These are phyloP conservation scores for Xylaria cubensis DNA, from an alignment of 495 filamentous ascomycete species.

Conservation along the genomic window DNA sequence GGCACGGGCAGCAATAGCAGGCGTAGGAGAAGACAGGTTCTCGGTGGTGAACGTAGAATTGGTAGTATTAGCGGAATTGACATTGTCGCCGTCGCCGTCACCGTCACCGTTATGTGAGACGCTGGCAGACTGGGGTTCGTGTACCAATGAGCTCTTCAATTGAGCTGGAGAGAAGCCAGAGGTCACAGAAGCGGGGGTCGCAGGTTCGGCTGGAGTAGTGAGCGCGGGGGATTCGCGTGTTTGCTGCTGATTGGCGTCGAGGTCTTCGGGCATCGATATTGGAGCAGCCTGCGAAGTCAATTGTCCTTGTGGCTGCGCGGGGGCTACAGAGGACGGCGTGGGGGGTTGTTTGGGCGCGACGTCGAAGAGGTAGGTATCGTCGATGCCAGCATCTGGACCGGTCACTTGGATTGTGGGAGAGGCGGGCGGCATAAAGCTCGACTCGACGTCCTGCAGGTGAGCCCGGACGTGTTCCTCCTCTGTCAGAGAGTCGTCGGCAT, in stretches of 20 bases:
- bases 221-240: background rate
- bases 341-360: constrained; percentile 26
- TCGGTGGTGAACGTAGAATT: constrained; percentile 66
- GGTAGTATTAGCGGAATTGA: constrained; percentile 38
- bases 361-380: constrained; percentile 73
- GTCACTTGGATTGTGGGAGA: constrained; percentile 52
- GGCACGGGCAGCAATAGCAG: constrained; percentile 66
- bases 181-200: background rate
- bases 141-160: constrained; percentile 33
- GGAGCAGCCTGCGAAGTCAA: background rate
- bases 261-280: constrained; percentile 11
- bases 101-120: background rate
- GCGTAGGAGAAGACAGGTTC: constrained; percentile 70
- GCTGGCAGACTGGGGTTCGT: constrained; percentile 34
- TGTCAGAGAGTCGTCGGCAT: constrained; percentile 53
- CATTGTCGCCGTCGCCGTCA: background rate
- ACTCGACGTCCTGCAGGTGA: constrained; percentile 85
- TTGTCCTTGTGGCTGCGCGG: background rate
- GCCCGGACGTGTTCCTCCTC: constrained; percentile 53
- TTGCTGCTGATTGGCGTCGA: constrained; percentile 15
- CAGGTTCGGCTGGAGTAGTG: constrained; percentile 7
- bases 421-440: constrained; percentile 73
- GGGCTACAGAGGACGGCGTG: background rate
- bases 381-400: constrained; percentile 50
- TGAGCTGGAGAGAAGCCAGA: constrained; percentile 26